Evolutionary conservation across 495 filamentous ascomycete genomes (phyloP).

Genomic region (Xylaria telfairii): DNA sequence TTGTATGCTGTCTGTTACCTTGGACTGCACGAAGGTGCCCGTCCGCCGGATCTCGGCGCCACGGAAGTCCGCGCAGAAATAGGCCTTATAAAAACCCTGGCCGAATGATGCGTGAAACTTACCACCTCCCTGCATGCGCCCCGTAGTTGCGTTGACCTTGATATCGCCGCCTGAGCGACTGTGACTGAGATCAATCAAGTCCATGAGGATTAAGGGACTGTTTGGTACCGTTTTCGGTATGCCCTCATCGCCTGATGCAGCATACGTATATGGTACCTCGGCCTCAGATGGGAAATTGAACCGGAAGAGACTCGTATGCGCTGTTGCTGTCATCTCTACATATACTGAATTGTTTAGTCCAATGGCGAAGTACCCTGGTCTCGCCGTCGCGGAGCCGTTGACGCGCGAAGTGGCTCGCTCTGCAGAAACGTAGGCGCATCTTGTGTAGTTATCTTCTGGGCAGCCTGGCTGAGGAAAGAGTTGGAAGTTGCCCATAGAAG

Average conservation of each 20-base stretch:
- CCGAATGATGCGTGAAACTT: constrained; percentile 73
- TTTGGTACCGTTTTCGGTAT: constrained; percentile 44
- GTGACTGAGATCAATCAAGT: constrained; percentile 67
- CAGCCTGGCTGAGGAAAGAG: constrained; percentile 73
- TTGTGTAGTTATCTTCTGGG: constrained; percentile 63
- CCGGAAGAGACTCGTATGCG: constrained; percentile 70
- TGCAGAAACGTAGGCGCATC: constrained; percentile 64
- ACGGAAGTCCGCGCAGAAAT: constrained; percentile 73
- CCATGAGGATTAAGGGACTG: constrained; percentile 67
- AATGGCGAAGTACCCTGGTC: constrained; percentile 73
- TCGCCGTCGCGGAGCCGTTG: constrained; percentile 59
- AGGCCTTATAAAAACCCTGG: constrained; percentile 61
- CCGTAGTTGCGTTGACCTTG: constrained; percentile 55
- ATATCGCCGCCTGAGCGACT: constrained; percentile 65
- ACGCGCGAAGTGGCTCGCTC: constrained; percentile 55
- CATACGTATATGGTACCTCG: constrained; percentile 23
- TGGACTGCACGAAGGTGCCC: constrained; percentile 57
- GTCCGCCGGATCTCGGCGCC: constrained; percentile 65
- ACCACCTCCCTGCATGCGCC: constrained; percentile 68
- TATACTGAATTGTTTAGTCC: constrained; percentile 64
- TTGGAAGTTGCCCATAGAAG: constrained; percentile 78
- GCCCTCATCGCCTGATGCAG: background rate
- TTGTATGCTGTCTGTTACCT: constrained; percentile 52
- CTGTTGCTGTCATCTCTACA: constrained; percentile 74
- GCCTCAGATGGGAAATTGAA: constrained; percentile 63